Evolutionary conservation across 2,329 filamentous ascomycete species (phyloP).

Genomic region (Venturiaceae sp.): DNA sequence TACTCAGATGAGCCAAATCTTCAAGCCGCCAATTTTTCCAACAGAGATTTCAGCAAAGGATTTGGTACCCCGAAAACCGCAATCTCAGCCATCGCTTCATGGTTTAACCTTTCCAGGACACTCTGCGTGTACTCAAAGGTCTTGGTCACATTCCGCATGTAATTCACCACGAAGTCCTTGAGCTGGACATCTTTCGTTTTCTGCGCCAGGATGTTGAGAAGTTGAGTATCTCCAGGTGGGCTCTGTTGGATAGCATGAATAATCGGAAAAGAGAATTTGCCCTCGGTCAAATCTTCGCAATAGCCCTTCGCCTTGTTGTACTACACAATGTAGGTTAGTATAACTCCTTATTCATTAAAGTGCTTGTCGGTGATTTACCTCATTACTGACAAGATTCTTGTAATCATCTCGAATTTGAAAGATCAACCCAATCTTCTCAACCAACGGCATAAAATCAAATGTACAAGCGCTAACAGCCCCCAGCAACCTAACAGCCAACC

Average conservation of each 20-base stretch:
- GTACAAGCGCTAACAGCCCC: slow-evolving; percentile 21
- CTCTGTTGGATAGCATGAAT: slow-evolving; percentile 55
- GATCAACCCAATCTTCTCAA: slow-evolving; percentile 16
- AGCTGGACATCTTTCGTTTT: slow-evolving; percentile 79
- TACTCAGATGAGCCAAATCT: no score
- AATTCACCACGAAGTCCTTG: slow-evolving; percentile 79
- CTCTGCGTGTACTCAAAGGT: slow-evolving; percentile 78
- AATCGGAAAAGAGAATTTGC: slow-evolving; percentile 29
- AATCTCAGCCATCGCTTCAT: slow-evolving; percentile 32
- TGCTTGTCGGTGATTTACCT: slow-evolving; percentile 9
- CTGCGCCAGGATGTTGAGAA: slow-evolving; percentile 87
- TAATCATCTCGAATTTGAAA: slow-evolving; percentile 28
- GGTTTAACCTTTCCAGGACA: slow-evolving; percentile 36
- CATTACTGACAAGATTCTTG: slow-evolving; percentile 16
- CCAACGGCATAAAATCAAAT: slow-evolving; percentile 15
- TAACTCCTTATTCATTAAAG: no score
- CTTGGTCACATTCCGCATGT: slow-evolving; percentile 74
- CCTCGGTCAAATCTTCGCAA: slow-evolving; percentile 32
- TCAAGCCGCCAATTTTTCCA: neutral
- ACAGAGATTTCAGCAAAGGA: neutral
- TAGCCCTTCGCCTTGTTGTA: slow-evolving; percentile 31
- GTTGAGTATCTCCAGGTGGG: slow-evolving; percentile 57
- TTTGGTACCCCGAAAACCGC: slow-evolving; percentile 22
- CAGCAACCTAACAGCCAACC: slow-evolving; percentile 36
- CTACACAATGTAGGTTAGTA: slow-evolving; percentile 3